phyloP scores from a whole-genome alignment of 805 yeast species.

The Ogataea dorogensis region DNA sequence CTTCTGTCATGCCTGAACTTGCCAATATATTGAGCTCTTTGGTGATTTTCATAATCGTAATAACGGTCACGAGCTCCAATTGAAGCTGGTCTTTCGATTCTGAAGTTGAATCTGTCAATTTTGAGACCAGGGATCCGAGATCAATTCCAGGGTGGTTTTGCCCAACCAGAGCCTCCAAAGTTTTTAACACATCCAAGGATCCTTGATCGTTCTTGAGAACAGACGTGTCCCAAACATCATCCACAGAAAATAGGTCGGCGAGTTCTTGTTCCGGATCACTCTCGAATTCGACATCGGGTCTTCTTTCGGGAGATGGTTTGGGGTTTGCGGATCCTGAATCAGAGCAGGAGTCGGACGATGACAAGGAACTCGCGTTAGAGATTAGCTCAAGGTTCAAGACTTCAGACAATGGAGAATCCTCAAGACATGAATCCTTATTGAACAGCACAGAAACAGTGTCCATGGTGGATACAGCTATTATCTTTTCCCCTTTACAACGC shows the following conservation, averaged over 20 bases:
- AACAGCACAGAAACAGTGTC: constrained; percentile 2
- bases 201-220: constrained; percentile 12
- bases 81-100: constrained; percentile 13
- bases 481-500: constrained; percentile 1
- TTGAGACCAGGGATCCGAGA: constrained; percentile 4
- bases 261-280: constrained; percentile 1
- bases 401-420: constrained; percentile 14
- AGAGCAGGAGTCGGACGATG: constrained; percentile 15
- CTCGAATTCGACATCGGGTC: constrained; percentile 2
- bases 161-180: constrained; percentile 11
- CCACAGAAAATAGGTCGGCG: constrained; percentile 6
- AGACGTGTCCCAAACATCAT: constrained; percentile 10
- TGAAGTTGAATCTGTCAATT: constrained; percentile 5
- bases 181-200: constrained; percentile 3
- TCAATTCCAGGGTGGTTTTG: constrained; percentile 6
- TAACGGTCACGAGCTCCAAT: constrained; percentile 29
- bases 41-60: constrained; percentile 22
- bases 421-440: constrained; percentile 7
- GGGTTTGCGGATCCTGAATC: constrained; percentile 12
- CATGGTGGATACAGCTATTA: constrained; percentile 1
- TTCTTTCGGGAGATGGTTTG: constrained; percentile 1
- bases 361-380: constrained; percentile 10
- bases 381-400: constrained; percentile 14
- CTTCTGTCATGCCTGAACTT: constrained; percentile 12
- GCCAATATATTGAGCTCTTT: constrained; percentile 17